Evolutionary conservation across 257 asterid species (phyloP), one percentile per base, ranked within the genome.

Genomic region (Voacanga thouarsii): DNA sequence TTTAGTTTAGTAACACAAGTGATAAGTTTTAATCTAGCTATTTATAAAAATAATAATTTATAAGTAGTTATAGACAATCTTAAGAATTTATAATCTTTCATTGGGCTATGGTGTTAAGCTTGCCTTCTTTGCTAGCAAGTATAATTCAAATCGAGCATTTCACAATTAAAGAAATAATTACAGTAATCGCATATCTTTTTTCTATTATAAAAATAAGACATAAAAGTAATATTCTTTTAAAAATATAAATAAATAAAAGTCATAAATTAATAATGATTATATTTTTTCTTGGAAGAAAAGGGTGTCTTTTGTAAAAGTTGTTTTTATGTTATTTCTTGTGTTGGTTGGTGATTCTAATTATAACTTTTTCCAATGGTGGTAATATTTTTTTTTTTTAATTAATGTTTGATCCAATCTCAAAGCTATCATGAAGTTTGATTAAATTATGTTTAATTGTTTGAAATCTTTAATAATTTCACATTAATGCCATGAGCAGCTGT

Each of bases 331-430:
- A 50, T 69, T 76, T 77, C 75, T 53, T 28, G 47, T 24, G 56
- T 77, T 51, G 75, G 67, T 80, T 45, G 77, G 71, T 81, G 71
- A 64, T 49, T 80, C 65, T 26, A 53, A 80, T 68, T 37, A 23
- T 33, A 33, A 81, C 45, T 37, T 80, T 59, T 67, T 57, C 41
- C 37, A 60, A 63, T 47, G 64, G 26, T 33, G 50, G 8, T 55
- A 74, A 66, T 63, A 39, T 24, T 44, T 1, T 33, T 33, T 33
- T 33, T 33, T 30, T 19, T 75, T 33, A 67, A 43, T n/a, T 63
- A 59, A 45, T 59, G 26, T 4, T 41, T 6, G 15, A 59, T 39
- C 47, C 63, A 56, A 74, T 57, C 28, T 57, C 65, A 57, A 57
- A 23, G 28, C 33, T 23, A 12, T 53, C 59, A 53, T 2, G 16